Base-by-base conservation (phyloP, 2,329 filamentous ascomycete genomes). In the Pseudocercospora cruenta region DNA sequence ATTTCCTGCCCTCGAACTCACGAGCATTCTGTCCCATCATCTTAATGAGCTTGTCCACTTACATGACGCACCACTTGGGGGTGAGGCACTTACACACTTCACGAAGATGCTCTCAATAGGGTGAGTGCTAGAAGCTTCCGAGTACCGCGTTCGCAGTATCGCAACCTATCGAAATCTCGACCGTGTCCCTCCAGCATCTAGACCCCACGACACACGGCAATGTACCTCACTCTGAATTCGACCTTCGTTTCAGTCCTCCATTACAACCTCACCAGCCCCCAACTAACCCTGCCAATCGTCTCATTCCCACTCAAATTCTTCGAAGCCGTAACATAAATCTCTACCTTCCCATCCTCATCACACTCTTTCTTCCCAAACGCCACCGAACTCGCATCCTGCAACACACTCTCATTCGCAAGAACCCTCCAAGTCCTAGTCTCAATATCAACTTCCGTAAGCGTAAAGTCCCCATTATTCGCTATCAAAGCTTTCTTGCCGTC, bases 311-410 rank as follows among this genome's bases (percentile, higher is more conserved):
- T 22, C 12, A 31, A 12, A 39, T 19, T 43, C 28, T 36, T 21
- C 16, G 26, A 31, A 14, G 31, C 55, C 14, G 33, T 36, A 3
- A 36, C 33, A 16, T 3, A 36, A 16, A 36, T 4, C 33, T 36
- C 10, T 12, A 36, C 33, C 33, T 4, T 36, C 10, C 2, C 31
- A 12, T 36, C 3, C 33, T 36, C 12, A n/a, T 43, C 6, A 58
- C 55, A 58, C 22, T n/a, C n/a, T n/a, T n/a, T n/a, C n/a, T 12
- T 58, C n/a, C 55, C 26, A 2, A 58, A 58, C n/a, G 55, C 55
- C 3, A 39, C 55, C 14, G 26, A 9, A 7, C 26, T n/a, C 26
- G 55, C 26, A 31, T 10, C 26, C 55, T 39, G 26, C 16, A 58
- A 39, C 6, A 7, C 16, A 2, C 31, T 58, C 26, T 26, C 31